Evolutionary conservation across 495 filamentous ascomycete genomes (phyloP), one percentile per base, ranked within the genome.

Genomic region (Penicillium soppii): DNA sequence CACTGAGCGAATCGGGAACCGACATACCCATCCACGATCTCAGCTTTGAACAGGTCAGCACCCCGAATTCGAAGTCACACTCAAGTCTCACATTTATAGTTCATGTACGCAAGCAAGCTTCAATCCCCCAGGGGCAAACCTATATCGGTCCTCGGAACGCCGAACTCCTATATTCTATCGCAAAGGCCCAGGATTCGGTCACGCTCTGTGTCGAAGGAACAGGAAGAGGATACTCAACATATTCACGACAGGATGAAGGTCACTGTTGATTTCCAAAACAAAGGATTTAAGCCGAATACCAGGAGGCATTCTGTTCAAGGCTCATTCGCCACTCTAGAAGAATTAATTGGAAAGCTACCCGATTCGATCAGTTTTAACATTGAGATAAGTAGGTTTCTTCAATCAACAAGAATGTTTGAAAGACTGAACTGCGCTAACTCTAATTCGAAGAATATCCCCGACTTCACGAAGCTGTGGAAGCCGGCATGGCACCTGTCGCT

Each of bases 111-210:
- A 19, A 62, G 48, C 50, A 45, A 54, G 25, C 51, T 51, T 32
- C 59, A 74, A 43, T 51, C 40, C 6, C 33, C 51, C 16, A 33
- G 23, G 12, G 45, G 23, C 5, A 15, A 41, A 41, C 38, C 38
- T 23, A 5, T 12, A 23, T 25, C 38, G 20, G 21, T 41, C 4
- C 38, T 41, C 12, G 21, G 38, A 7, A 25, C 2, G 38, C 38
- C 21, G 17, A 36, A 23, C 22, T 7, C 12, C 6, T 23, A n/a
- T n/a, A 9, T 16, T 20, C 13, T 23, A 9, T 26, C 19, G 15
- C 41, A 50, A 10, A 17, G 16, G 9, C 10, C 13, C 70, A 89
- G 15, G 80, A 88, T 21, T 15, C 52, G 53, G 17, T 60, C 59
- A 19, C 30, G 25, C n/a, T 58, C 62, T 22, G 21, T 62, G 13